Percentiles rank a stretch among this genome's conserved stretches.
phyloP scores from a whole-genome alignment of 305 asterid genomes.

The Solanum hybrid region DNA sequence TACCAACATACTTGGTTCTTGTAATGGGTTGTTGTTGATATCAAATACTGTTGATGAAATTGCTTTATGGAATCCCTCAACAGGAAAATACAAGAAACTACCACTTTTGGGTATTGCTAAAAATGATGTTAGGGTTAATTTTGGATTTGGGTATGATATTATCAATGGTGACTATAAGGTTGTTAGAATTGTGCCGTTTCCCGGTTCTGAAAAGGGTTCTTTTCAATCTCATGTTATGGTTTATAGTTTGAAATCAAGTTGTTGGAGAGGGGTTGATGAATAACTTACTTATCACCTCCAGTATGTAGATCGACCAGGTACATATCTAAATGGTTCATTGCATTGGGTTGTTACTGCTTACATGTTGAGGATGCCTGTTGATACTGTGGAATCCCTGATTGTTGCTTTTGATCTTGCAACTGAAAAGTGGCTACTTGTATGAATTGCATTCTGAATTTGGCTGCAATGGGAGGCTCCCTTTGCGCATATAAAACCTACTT shows the following conservation, averaged over 20 bases:
- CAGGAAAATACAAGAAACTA: background rate
- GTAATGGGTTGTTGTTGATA: background rate
- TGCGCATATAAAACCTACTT: slow-evolving; percentile 2
- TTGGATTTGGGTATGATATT: slow-evolving; percentile 40
- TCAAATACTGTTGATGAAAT: background rate
- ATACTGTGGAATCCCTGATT: background rate
- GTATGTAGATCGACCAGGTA: slow-evolving; percentile 8
- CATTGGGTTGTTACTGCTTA: background rate
- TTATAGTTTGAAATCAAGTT: slow-evolving; percentile 14
- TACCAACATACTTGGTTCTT: background rate
- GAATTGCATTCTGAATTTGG: slow-evolving; percentile 4
- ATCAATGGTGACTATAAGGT: slow-evolving; percentile 41
- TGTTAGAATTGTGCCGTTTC: slow-evolving; percentile 21
- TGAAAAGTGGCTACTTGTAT: slow-evolving; percentile 5
- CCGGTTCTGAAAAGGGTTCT: background rate
- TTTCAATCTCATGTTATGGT: slow-evolving; percentile 3
- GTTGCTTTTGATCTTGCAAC: slow-evolving; percentile 18
- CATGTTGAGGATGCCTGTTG: background rate
- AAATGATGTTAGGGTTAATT: background rate
- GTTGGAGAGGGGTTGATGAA: slow-evolving; percentile 7
- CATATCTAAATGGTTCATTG: slow-evolving; percentile 11
- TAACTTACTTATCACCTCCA: slow-evolving; percentile 17
- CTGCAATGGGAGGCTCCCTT: slow-evolving; percentile 16
- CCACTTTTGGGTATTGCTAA: background rate
- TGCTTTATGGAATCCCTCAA: background rate